A percentile compares a stretch with the other conserved stretches of the same genome.
phyloP scores from a whole-genome alignment of 108 stramenopile genomes.

The Skeletonema marinoi region DNA sequence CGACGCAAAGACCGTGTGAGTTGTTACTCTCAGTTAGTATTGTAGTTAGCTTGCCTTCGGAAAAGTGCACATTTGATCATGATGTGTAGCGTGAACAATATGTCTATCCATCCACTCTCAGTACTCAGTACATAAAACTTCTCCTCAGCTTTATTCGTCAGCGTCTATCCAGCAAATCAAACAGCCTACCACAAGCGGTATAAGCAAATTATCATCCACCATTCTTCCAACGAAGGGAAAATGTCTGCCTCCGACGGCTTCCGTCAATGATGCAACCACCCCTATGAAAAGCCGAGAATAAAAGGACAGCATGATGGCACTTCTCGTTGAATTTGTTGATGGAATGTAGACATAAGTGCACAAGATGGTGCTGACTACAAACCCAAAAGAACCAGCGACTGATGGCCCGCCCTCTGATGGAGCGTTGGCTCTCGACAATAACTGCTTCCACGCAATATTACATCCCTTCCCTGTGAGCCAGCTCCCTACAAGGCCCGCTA shows the following conservation, averaged over 20 bases:
- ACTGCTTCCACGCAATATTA: constrained; percentile 31
- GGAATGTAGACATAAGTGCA: constrained; percentile 46
- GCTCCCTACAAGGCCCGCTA: constrained; percentile 33
- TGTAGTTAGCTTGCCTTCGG: no score
- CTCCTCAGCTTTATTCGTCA: background rate
- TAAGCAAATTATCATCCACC: constrained; percentile 41
- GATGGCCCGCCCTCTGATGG: constrained; percentile 8
- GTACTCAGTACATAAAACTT: no score
- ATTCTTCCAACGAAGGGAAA: constrained; percentile 18
- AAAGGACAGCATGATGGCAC: constrained; percentile 4
- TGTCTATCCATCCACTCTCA: no score
- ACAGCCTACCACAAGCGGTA: constrained; percentile 40
- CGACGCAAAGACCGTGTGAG: no score
- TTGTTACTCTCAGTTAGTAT: no score
- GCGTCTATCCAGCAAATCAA: constrained; percentile 21
- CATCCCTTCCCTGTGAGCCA: constrained; percentile 11
- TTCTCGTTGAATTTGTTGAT: background rate
- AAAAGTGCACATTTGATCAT: no score
- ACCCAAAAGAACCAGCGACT: constrained; percentile 38
- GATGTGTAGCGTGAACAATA: no score
- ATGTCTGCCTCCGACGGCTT: constrained; percentile 27
- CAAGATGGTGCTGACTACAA: constrained; percentile 17
- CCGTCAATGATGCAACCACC: constrained; percentile 21
- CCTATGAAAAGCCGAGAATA: constrained; percentile 19
- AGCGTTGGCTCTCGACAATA: background rate